Percentiles rank a stretch among this genome's conserved stretches.
These are phyloP conservation scores for Microcyclosporella mali DNA, from an alignment of 2,329 filamentous ascomycete species.

Conservation along the genomic window DNA sequence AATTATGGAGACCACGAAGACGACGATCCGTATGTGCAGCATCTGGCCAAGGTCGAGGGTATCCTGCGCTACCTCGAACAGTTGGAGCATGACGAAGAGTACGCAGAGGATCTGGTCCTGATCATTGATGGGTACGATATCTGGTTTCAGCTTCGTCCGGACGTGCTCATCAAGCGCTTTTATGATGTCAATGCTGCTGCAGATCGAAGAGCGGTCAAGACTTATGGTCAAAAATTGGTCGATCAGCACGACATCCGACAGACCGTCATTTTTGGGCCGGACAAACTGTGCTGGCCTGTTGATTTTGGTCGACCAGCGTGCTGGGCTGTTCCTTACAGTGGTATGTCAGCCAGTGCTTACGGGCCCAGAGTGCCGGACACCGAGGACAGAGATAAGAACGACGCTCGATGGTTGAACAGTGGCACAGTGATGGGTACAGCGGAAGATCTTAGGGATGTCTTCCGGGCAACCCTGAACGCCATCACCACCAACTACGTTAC, in stretches of 20 bases:
- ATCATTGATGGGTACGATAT: constrained; percentile 59
- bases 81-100: constrained; percentile 32
- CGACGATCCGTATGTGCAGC: constrained; percentile 36
- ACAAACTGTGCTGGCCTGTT: constrained; percentile 31
- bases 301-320: constrained; percentile 27
- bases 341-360: constrained; percentile 36
- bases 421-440: constrained; percentile 41
- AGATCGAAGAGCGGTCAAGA: constrained; percentile 34
- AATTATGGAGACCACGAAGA: constrained; percentile 35
- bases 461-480: constrained; percentile 37
- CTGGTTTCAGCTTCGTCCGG: constrained; percentile 59
- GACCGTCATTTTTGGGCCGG: constrained; percentile 29
- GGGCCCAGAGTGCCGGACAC: constrained; percentile 40
- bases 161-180: constrained; percentile 48
- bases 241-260: constrained; percentile 22
- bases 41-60: constrained; percentile 42
- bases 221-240: constrained; percentile 33
- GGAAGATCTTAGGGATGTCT: constrained; percentile 32
- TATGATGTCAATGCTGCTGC: constrained; percentile 35
- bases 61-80: constrained; percentile 43
- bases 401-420: constrained; percentile 46
- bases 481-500: constrained; percentile 29
- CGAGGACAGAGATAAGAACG: constrained; percentile 33
- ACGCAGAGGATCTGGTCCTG: constrained; percentile 55
- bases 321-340: constrained; percentile 27